A percentile compares a stretch with the other conserved stretches of the same genome.
Conservation (phyloP, 805 yeast species). For the Sungouiozyma intestinalis region DNA sequence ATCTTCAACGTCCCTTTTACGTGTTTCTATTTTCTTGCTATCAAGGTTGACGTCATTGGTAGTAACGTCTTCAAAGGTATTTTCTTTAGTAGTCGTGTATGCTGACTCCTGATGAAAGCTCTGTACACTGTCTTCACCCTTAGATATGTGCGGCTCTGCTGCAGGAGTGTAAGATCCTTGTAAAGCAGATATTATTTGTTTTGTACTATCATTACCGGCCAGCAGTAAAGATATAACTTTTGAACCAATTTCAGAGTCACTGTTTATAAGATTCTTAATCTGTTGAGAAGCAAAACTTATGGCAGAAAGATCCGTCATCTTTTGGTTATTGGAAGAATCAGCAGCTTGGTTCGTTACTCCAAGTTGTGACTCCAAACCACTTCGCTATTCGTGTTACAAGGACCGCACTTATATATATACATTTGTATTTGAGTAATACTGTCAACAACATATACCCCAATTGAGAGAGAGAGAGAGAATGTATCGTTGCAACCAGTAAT, state of each 20-base stretch:
- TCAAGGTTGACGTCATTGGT: not conserved
- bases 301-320: not conserved
- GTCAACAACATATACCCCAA: no score
- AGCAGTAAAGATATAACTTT: constrained; percentile 22
- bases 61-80: constrained; percentile 10
- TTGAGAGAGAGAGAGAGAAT: no score
- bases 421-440: no score
- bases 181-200: constrained; percentile 19
- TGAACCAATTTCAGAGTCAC: constrained; percentile 24
- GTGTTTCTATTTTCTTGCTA: not conserved
- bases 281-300: constrained; percentile 7
- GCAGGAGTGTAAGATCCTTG: not conserved
- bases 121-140: not conserved
- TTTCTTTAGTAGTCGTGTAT: constrained; percentile 5
- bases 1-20: not conserved
- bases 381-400: no score
- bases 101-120: not conserved
- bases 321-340: not conserved
- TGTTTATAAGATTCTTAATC: constrained; percentile 17
- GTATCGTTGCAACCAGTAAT: no score
- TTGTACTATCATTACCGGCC: constrained; percentile 22
- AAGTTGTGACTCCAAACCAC: no score
- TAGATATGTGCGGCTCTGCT: not conserved
- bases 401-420: no score
- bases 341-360: no score